Conservation (phyloP, 1,284 basidiomycete species). For the Tilletia indica region DNA sequence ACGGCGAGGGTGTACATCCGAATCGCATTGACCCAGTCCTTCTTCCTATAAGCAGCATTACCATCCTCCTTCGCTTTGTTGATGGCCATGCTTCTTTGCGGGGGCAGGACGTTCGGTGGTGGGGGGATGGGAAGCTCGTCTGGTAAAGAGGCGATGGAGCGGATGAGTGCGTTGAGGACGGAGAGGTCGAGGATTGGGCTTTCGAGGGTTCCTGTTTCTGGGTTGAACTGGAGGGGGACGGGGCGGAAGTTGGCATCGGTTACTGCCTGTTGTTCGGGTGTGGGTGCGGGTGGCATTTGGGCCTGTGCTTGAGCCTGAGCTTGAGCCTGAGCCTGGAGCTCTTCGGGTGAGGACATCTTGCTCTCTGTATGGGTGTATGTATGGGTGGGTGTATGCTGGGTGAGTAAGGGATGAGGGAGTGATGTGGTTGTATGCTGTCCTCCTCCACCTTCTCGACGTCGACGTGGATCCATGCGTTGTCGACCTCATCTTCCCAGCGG, state of each 20-base stretch:
- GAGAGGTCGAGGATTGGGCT: conserved; percentile 41
- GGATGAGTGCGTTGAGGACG: conserved; percentile 53
- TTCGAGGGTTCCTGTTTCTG: conserved; percentile 28
- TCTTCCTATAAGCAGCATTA: conserved; percentile 46
- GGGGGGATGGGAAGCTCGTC: conserved; percentile 51
- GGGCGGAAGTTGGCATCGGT: conserved; percentile 41
- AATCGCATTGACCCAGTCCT: conserved; percentile 71
- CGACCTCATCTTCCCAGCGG: too few relatives aligned
- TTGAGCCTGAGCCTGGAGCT: neutral
- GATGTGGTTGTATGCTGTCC: neutral
- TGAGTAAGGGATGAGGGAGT: neutral
- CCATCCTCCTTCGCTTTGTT: conserved; percentile 52
- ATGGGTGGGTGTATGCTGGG: neutral
- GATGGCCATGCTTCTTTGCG: conserved; percentile 46
- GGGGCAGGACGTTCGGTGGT: conserved; percentile 52
- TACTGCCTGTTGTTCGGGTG: conserved; percentile 46
- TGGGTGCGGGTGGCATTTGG: conserved; percentile 37
- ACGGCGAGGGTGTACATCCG: conserved; percentile 80
- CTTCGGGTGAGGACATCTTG: neutral
- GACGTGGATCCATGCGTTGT: too few relatives aligned
- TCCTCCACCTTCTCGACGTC: neutral
- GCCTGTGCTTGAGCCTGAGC: neutral
- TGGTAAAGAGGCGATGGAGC: conserved; percentile 43
- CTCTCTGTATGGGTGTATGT: neutral
- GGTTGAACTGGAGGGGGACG: conserved; percentile 38